Evolutionary conservation across 2,329 filamentous ascomycete species (phyloP), one percentile per base, ranked within the genome.

Genomic region (Cercospora canescens): DNA sequence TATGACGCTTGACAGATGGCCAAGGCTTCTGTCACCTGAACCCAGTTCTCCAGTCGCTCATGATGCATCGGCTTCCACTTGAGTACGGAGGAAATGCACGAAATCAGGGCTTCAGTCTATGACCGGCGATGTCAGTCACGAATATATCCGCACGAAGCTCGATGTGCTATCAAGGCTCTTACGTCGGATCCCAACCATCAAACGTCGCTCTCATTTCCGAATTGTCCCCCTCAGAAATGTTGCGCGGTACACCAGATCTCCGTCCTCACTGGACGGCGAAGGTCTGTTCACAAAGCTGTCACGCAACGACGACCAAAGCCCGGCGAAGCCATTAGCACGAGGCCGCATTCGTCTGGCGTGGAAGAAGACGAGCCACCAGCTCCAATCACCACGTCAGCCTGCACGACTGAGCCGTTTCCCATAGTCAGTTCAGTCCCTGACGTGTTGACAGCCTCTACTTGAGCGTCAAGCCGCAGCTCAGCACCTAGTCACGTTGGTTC

Each of bases 171-270:
- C 1, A 1, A 28, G 24, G 12, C 16, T 28, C 45, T 50, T 28
- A 50, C 45, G 87, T 81, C 4, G 88, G 87, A 77, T 91, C 88
- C 89, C 89, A 91, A 0, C 80, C 82, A 7, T 79, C 75, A 70
- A 91, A 90, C 1, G 87, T 71, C 11, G 77, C 78, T 52, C 78
- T 81, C 86, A 90, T 88, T 76, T 90, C 86, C 8, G 85, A 83
- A 0, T 87, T 70, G 9, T 83, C 83, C 1, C 85, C 88, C 1
- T 79, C 70, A 56, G 81, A 2, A 90, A 78, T 0, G 88, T 83
- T 32, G 89, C 83, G 1, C 88, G 80, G 70, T 89, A 91, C 1
- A 88, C 88, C 14, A 90, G 74, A 73, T 90, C 88, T 12, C 45
- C 45, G 6, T 24, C 16, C 9, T 50, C 45, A 26, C 21, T 50